phyloP scores from a whole-genome alignment of 495 filamentous ascomycete species.

The Pyrenula aspistea region DNA sequence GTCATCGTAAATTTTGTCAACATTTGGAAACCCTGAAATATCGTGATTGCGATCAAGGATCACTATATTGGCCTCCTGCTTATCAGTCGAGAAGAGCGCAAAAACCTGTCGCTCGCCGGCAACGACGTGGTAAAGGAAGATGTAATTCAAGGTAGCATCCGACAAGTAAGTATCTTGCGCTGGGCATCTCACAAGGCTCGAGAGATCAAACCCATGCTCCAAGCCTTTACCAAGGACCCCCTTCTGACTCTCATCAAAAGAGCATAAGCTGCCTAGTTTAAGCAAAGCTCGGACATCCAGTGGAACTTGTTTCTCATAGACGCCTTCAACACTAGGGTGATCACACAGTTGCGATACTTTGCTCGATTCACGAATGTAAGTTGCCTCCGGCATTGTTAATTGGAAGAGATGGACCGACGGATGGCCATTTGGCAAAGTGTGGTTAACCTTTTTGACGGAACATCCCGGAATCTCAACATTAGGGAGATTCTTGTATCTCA shows the following conservation, averaged over 20 bases:
- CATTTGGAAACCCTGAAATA: constrained; percentile 73
- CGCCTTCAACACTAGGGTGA: constrained; percentile 88
- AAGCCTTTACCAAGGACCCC: constrained; percentile 88
- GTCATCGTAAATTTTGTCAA: constrained; percentile 84
- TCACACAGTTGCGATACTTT: constrained; percentile 76
- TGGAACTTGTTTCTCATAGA: constrained; percentile 90
- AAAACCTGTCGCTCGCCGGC: constrained; percentile 88
- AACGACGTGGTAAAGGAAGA: constrained; percentile 86
- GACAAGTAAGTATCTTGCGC: constrained; percentile 62
- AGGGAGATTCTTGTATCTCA: constrained; percentile 75
- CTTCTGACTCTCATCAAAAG: constrained; percentile 80
- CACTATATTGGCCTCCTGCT: constrained; percentile 70
- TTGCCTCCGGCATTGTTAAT: constrained; percentile 76
- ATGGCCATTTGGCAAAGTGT: constrained; percentile 90
- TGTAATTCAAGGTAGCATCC: constrained; percentile 55
- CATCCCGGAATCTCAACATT: constrained; percentile 83
- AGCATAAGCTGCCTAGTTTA: constrained; percentile 84
- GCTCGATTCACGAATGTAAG: constrained; percentile 69
- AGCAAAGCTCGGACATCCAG: constrained; percentile 73
- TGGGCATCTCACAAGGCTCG: constrained; percentile 51
- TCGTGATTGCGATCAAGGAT: constrained; percentile 71
- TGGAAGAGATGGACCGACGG: constrained; percentile 90
- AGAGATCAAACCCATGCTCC: constrained; percentile 86
- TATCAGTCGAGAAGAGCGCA: constrained; percentile 77
- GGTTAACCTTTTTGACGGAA: constrained; percentile 78